Evolutionary conservation across 495 filamentous ascomycete genomes (phyloP).

Genomic region (Neurospora hispaniola): DNA sequence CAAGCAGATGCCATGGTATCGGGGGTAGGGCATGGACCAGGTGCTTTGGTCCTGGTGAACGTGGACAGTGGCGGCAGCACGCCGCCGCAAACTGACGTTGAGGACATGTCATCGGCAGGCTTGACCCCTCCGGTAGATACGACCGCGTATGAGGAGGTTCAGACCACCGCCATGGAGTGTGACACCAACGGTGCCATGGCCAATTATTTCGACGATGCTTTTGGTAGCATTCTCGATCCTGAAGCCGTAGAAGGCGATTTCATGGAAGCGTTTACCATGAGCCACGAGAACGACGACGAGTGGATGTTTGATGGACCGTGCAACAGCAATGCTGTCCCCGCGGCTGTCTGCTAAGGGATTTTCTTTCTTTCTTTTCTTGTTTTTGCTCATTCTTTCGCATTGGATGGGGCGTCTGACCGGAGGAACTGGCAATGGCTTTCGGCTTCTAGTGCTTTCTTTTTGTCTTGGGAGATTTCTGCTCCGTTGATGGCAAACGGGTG

Average conservation of each 20-base stretch:
- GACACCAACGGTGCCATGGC: neutral
- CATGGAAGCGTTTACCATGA: neutral
- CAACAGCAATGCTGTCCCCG: neutral
- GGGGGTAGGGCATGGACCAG: neutral
- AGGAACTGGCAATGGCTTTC: neutral
- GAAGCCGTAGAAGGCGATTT: neutral
- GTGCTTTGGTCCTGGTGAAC: neutral
- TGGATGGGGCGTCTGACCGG: neutral
- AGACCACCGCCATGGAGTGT: neutral
- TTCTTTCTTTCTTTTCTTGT: neutral
- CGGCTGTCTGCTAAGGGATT: neutral
- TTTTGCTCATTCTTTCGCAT: neutral
- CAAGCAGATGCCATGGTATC: neutral
- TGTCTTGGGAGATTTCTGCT: neutral
- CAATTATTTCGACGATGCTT: neutral
- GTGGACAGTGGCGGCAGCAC: neutral
- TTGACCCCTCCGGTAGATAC: neutral
- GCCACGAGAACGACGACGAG: neutral
- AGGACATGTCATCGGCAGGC: neutral
- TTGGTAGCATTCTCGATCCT: neutral
- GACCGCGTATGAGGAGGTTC: neutral
- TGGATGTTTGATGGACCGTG: constrained; percentile 1
- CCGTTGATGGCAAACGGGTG: neutral
- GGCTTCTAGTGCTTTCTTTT: neutral
- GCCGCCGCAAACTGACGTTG: neutral